Conservation (phyloP, 139 green algal species). For the Chlorella sp. region DNA sequence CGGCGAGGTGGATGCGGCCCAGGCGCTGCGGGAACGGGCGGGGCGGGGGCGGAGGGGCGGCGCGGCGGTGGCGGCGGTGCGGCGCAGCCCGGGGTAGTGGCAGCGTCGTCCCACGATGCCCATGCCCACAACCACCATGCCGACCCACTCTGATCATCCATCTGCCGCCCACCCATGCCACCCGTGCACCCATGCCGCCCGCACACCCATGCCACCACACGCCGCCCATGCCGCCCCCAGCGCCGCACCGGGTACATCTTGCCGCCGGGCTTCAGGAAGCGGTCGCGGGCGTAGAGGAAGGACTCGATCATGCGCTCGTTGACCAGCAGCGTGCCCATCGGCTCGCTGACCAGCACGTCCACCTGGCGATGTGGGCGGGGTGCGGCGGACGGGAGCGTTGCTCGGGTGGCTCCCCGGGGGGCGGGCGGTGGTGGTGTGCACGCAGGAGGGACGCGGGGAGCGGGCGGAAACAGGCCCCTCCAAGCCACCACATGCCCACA, state of each 20-base stretch:
- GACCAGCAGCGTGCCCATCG: constrained; percentile 95
- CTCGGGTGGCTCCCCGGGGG: neutral
- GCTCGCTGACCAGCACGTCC: constrained; percentile 66
- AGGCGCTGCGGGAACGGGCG: constrained; percentile 19
- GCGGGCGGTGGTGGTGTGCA: neutral
- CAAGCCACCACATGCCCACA: neutral
- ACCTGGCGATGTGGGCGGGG: too few species aligned
- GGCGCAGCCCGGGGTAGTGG: too few species aligned
- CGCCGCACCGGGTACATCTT: constrained; percentile 88
- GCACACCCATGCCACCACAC: too few species aligned
- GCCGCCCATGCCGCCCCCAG: neutral
- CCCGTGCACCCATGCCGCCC: too few species aligned
- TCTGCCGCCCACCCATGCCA: too few species aligned
- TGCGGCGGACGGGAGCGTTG: neutral
- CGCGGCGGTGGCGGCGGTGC: neutral
- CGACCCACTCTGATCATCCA: too few species aligned
- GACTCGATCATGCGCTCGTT: constrained; percentile 98
- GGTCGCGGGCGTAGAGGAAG: constrained; percentile 90
- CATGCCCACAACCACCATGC: too few species aligned
- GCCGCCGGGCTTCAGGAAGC: constrained; percentile 89
- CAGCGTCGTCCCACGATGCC: too few species aligned
- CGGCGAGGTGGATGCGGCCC: constrained; percentile 82
- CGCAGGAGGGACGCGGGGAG: neutral
- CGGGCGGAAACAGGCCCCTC: neutral
- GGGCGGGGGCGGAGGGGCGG: neutral